phyloP scores from a whole-genome alignment of 208 protist species.

The Trichomonas vaginalis region DNA sequence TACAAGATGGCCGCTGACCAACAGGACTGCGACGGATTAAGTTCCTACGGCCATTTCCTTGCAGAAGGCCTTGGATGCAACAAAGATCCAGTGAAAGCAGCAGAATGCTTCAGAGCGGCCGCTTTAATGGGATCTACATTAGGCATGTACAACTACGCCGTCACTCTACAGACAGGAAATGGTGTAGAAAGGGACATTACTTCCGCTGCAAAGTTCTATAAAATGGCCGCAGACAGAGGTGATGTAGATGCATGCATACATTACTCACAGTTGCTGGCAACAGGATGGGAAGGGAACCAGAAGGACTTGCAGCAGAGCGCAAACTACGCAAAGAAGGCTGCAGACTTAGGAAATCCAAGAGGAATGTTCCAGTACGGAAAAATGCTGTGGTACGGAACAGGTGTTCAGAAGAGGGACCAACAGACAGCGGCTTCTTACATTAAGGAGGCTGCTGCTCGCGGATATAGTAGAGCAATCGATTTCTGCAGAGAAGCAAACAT shows the following conservation, averaged over 20 bases:
- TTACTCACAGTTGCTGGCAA: neutral
- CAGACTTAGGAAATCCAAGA: neutral
- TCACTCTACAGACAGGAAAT: neutral
- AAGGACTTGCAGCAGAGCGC: neutral
- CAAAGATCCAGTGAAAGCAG: neutral
- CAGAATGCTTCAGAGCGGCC: neutral
- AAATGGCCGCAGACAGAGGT: neutral
- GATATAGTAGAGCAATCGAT: neutral
- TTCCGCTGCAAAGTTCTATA: neutral
- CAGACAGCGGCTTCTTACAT: neutral
- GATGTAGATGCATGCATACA: neutral
- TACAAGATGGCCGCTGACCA: neutral
- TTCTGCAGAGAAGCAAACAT: too few relatives aligned
- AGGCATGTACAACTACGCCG: neutral
- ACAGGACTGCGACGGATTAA: neutral
- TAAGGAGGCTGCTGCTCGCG: neutral
- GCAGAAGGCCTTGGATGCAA: neutral
- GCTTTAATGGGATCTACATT: neutral
- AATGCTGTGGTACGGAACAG: neutral
- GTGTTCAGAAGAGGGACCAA: neutral
- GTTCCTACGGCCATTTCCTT: neutral
- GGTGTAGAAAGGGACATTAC: neutral
- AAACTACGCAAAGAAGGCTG: neutral
- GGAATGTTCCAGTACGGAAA: neutral
- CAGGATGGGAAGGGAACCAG: neutral